A percentile compares a stretch with the other conserved stretches of the same genome.
Evolutionary conservation across 2,329 filamentous ascomycete genomes (phyloP).

Genomic region (Cladophialophora carrionii): DNA sequence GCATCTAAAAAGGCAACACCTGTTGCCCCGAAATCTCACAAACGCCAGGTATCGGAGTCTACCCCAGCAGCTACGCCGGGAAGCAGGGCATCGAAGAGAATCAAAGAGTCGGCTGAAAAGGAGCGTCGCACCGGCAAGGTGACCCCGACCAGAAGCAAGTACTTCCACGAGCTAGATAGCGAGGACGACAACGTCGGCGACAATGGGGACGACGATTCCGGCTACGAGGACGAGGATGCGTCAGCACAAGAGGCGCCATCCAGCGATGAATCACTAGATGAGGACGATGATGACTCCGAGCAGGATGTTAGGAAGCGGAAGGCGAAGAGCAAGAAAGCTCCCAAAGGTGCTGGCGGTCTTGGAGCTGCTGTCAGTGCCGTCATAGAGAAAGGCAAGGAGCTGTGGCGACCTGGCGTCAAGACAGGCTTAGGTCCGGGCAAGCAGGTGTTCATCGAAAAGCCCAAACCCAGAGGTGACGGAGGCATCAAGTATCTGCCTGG

Average conservation of each 20-base stretch:
- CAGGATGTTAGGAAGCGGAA: slow-evolving; percentile 37
- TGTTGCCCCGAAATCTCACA: slow-evolving; percentile 26
- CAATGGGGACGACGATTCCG: slow-evolving; percentile 27
- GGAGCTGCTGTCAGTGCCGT: slow-evolving; percentile 37
- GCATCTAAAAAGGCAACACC: slow-evolving; percentile 19
- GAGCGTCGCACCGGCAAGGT: slow-evolving; percentile 24
- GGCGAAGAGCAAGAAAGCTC: slow-evolving; percentile 26
- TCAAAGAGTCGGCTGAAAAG: slow-evolving; percentile 31
- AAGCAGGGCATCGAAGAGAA: slow-evolving; percentile 33
- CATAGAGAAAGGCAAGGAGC: slow-evolving; percentile 50
- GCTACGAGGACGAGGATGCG: slow-evolving; percentile 37
- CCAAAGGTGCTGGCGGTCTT: slow-evolving; percentile 32
- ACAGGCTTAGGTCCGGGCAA: slow-evolving; percentile 62
- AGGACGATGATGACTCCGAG: slow-evolving; percentile 42
- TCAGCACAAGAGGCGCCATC: slow-evolving; percentile 34
- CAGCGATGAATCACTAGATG: slow-evolving; percentile 30
- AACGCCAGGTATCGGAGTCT: slow-evolving; percentile 31
- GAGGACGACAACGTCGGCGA: slow-evolving; percentile 44
- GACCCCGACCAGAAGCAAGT: slow-evolving; percentile 56
- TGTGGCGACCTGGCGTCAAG: slow-evolving; percentile 62
- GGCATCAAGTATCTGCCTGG: slow-evolving; percentile 61
- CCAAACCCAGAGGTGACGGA: slow-evolving; percentile 64
- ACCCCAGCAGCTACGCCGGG: slow-evolving; percentile 25
- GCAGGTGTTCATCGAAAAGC: slow-evolving; percentile 64
- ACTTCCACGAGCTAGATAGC: slow-evolving; percentile 47